Evolutionary conservation across 2,329 filamentous ascomycete species (phyloP).

Genomic region (Penicillium hordei): DNA sequence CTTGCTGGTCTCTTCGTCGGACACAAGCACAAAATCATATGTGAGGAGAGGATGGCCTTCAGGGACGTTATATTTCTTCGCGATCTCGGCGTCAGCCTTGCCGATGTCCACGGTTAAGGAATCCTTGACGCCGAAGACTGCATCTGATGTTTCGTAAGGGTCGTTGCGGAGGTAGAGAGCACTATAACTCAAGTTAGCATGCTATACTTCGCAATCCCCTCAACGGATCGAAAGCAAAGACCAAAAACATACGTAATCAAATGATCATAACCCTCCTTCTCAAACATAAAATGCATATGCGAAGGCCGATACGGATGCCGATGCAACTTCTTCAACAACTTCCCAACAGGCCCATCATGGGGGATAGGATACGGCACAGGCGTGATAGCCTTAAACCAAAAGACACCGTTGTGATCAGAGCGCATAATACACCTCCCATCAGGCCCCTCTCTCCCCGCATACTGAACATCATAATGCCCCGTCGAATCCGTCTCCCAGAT

Average conservation of each 20-base stretch:
- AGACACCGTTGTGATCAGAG: slow-evolving; percentile 68
- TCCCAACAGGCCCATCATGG: slow-evolving; percentile 78
- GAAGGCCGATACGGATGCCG: slow-evolving; percentile 76
- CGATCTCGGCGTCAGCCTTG: slow-evolving; percentile 54
- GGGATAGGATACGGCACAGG: slow-evolving; percentile 86
- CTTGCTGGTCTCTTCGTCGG: slow-evolving; percentile 65
- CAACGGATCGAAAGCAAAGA: not conserved
- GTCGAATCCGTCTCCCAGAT: slow-evolving; percentile 82
- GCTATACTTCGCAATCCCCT: not conserved
- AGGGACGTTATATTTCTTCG: slow-evolving; percentile 62
- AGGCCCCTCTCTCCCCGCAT: slow-evolving; percentile 61
- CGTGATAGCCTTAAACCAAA: slow-evolving; percentile 83
- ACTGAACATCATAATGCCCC: slow-evolving; percentile 82
- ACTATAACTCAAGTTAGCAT: slow-evolving; percentile 42
- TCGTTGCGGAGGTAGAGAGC: slow-evolving; percentile 76
- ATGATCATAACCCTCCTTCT: slow-evolving; percentile 73
- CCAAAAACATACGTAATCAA: slow-evolving; percentile 69
- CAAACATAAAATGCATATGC: slow-evolving; percentile 89
- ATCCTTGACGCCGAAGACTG: slow-evolving; percentile 84
- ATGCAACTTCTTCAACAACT: slow-evolving; percentile 63
- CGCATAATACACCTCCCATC: slow-evolving; percentile 71
- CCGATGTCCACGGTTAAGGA: slow-evolving; percentile 69
- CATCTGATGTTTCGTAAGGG: slow-evolving; percentile 78
- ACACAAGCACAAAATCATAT: slow-evolving; percentile 77
- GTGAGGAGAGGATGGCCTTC: slow-evolving; percentile 64